phyloP scores from a whole-genome alignment of 2,329 filamentous ascomycete species.

The Colletotrichum eleusines region DNA sequence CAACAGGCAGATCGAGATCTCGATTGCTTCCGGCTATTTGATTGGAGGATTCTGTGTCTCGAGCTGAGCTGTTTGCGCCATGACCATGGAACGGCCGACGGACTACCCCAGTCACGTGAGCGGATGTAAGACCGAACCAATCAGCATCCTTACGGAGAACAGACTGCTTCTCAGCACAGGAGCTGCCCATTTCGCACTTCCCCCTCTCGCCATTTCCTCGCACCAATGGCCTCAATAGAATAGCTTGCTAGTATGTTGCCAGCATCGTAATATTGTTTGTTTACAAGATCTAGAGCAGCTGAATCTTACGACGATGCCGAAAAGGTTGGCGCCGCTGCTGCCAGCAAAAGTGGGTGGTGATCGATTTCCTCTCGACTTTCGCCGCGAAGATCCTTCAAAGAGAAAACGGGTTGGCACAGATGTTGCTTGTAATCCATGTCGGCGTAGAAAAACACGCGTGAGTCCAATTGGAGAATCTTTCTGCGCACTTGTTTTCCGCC shows the following conservation, averaged over 20 bases:
- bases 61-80: neutral
- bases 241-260: neutral
- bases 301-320: slow-evolving; percentile 6
- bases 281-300: neutral
- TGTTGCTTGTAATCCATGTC: slow-evolving; percentile 45
- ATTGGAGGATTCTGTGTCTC: slow-evolving; percentile 2
- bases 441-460: slow-evolving; percentile 45
- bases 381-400: slow-evolving; percentile 32
- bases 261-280: no score
- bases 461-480: slow-evolving; percentile 12
- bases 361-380: neutral
- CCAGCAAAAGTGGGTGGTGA: slow-evolving; percentile 11
- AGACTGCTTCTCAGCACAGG: neutral
- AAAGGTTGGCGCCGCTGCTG: slow-evolving; percentile 28
- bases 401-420: slow-evolving; percentile 45
- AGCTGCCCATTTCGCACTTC: neutral
- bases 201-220: neutral
- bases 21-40: neutral
- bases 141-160: neutral
- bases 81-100: neutral
- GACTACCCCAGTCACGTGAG: slow-evolving; percentile 9
- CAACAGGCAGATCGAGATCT: slow-evolving; percentile 11
- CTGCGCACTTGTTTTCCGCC: neutral
- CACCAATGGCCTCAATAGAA: neutral
- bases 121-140: slow-evolving; percentile 29